These are phyloP conservation scores for Coniochaeta pulveracea DNA, from an alignment of 2,329 filamentous ascomycete genomes.

Conservation along the genomic window DNA sequence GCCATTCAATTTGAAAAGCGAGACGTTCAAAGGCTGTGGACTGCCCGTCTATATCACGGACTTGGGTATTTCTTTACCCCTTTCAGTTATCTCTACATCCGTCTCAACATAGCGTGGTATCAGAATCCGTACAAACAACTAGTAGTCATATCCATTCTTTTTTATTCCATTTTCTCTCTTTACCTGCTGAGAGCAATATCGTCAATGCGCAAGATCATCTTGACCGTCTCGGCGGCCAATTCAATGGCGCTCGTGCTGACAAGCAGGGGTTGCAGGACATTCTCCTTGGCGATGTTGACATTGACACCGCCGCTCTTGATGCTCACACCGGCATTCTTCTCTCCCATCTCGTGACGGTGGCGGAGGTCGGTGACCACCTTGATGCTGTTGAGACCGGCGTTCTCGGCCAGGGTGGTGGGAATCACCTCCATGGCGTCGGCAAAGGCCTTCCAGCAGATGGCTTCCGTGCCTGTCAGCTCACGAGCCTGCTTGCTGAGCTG, in stretches of 20 bases:
- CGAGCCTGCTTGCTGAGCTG: conserved; percentile 74
- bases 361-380: conserved; percentile 95
- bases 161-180: conserved; percentile 8
- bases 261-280: conserved; percentile 87
- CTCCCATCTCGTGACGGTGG: conserved; percentile 87
- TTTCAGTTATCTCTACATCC: too few species aligned
- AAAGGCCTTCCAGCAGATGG: conserved; percentile 98
- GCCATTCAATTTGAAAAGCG: too few species aligned
- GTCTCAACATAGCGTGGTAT: too few species aligned
- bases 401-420: conserved; percentile 92
- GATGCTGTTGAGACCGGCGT: conserved; percentile 95
- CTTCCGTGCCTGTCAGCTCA: conserved; percentile 78
- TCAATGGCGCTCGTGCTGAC: conserved; percentile 98
- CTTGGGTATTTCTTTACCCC: too few species aligned
- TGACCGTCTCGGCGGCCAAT: conserved; percentile 94
- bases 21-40: too few species aligned
- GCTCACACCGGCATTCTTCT: conserved; percentile 93
- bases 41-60: too few species aligned
- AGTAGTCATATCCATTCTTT: background rate
- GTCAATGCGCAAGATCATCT: conserved; percentile 71
- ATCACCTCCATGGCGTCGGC: conserved; percentile 96
- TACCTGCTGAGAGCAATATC: conserved; percentile 55
- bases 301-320: conserved; percentile 97
- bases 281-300: conserved; percentile 92
- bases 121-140: conserved; percentile 4